phyloP scores from a whole-genome alignment of 306 rosid species.

The Glycyrrhiza uralensis region DNA sequence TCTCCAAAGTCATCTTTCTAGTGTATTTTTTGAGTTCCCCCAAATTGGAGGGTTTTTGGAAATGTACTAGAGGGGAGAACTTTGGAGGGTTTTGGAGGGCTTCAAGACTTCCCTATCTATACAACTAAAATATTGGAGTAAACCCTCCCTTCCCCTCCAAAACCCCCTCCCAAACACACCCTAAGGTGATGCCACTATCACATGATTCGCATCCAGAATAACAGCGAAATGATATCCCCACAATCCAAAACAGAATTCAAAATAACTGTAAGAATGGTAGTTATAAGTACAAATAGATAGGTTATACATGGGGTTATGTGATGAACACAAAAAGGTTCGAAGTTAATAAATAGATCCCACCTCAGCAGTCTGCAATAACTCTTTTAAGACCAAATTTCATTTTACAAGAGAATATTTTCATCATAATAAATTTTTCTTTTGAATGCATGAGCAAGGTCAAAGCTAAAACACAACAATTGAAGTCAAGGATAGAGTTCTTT shows the following conservation, averaged over 20 bases:
- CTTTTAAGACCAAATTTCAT: neutral
- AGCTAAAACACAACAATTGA: neutral
- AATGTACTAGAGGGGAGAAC: no score
- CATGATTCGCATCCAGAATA: neutral
- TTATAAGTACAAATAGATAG: neutral
- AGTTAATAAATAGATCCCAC: neutral
- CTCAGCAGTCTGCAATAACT: neutral
- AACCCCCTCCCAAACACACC: no score
- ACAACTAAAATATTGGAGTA: no score
- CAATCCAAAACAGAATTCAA: neutral
- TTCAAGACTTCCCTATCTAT: no score
- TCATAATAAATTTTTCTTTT: neutral
- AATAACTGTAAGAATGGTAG: neutral
- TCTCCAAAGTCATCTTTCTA: no score
- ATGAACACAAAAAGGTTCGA: neutral
- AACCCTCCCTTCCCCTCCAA: no score
- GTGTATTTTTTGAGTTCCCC: no score
- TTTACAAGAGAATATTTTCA: neutral
- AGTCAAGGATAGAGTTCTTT: neutral
- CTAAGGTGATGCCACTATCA: neutral
- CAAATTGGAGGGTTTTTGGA: no score
- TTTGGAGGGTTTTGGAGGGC: no score
- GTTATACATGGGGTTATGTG: neutral
- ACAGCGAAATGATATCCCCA: neutral
- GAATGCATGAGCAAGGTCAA: neutral